Evolutionary conservation across 75 land plant genomes (phyloP), one percentile per base, ranked within the genome.

Genomic region (Ceratopteris richardii): DNA sequence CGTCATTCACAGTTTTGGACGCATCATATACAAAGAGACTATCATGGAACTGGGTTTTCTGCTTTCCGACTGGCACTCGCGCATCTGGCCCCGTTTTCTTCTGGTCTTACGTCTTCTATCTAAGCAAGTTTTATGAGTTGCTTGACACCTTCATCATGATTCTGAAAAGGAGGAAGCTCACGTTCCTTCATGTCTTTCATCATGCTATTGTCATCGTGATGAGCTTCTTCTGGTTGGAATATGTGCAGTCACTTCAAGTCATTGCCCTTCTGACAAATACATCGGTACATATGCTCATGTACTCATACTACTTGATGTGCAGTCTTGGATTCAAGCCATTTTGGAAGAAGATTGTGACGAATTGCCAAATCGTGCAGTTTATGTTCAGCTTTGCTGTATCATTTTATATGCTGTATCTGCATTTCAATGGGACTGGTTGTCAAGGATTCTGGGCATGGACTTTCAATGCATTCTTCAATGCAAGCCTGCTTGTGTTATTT

Each of bases 151-250:
- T 80, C 39, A 61, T 90, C 29, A 82, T 91, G 62, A 29, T 91
- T 33, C 62, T 84, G 47, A 73, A 63, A 44, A 57, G 40, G 50
- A 56, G 78, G 19, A 68, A 85, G 25, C 83, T 87, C 44, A 67
- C 94, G 16, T 91, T 91, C 66, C 80, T 91, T 22, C 97, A 87
- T 60, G 97, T 91, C 46, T 91, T 84, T 73, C 97, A 91, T 74
- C 97, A 91, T 61, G 77, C 93, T n/a, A 57, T 69, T 24, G 97
- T 91, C 29, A 64, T 91, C 27, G 61, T 91, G 57, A 91, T 91
- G 97, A 86, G 82, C 71, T 88, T 79, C 65, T 36, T 88, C 27
- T 87, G 88, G 88, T 70, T 91, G 19, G 26, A 58, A 36, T 66
- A 71, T 48, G 3, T 76, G 23, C 85, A 81, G 77, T 83, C 88